Evolutionary conservation across 106 monocot genomes (phyloP).

Genomic region (Dioscorea zingiberensis): DNA sequence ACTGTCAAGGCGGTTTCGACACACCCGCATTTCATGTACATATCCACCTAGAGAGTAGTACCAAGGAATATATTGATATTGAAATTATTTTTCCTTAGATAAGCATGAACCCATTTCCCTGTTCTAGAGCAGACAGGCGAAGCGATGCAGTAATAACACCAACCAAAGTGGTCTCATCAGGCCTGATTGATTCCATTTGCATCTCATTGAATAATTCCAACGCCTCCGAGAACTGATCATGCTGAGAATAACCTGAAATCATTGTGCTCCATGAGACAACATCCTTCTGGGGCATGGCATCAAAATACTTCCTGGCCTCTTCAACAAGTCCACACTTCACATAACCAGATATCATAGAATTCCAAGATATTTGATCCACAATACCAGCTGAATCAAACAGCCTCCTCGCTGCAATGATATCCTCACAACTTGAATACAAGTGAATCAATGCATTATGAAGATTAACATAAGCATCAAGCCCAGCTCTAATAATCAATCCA

Average conservation of each 20-base stretch:
- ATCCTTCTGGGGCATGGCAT: slow-evolving; percentile 60
- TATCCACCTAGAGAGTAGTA: slow-evolving; percentile 76
- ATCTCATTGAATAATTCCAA: slow-evolving; percentile 61
- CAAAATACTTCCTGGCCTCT: slow-evolving; percentile 45
- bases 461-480: slow-evolving; percentile 50
- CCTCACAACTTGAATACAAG: slow-evolving; percentile 56
- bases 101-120: slow-evolving; percentile 76
- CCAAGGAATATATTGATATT: slow-evolving; percentile 47
- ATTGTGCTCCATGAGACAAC: slow-evolving; percentile 83
- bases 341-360: slow-evolving; percentile 83
- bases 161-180: slow-evolving; percentile 74
- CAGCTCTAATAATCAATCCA: slow-evolving; percentile 44
- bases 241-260: slow-evolving; percentile 66
- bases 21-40: slow-evolving; percentile 97
- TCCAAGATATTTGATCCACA: slow-evolving; percentile 80
- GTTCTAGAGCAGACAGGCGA: slow-evolving; percentile 57
- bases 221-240: slow-evolving; percentile 49
- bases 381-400: slow-evolving; percentile 44
- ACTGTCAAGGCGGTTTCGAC: slow-evolving; percentile 47
- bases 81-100: slow-evolving; percentile 35
- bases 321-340: slow-evolving; percentile 41
- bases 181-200: slow-evolving; percentile 47
- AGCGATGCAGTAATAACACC: slow-evolving; percentile 75
- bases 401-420: slow-evolving; percentile 28
- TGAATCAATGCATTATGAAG: slow-evolving; percentile 75